Conservation (phyloP, 1,284 basidiomycete species). For the Wolfiporia cocos region DNA sequence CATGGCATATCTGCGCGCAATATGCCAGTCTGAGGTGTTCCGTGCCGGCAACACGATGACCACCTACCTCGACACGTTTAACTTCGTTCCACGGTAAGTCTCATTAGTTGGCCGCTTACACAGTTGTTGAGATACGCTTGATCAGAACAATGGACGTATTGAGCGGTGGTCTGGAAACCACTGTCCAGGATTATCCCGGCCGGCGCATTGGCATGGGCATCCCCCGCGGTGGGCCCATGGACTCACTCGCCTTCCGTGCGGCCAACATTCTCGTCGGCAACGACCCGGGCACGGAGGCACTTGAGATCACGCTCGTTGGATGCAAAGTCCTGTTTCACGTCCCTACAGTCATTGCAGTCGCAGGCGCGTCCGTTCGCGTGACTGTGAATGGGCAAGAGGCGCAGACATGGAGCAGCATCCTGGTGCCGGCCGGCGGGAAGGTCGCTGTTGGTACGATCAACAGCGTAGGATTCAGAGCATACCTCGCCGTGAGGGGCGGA, state of each 20-base stretch:
- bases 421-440: slow-evolving; percentile 38
- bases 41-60: slow-evolving; percentile 46
- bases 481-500: slow-evolving; percentile 54
- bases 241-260: slow-evolving; percentile 48
- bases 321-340: slow-evolving; percentile 38
- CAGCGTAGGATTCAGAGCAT: slow-evolving; percentile 40
- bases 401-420: slow-evolving; percentile 43
- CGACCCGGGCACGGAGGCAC: slow-evolving; percentile 40
- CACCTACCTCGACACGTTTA: slow-evolving; percentile 44
- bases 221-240: slow-evolving; percentile 66
- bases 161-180: slow-evolving; percentile 51
- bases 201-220: slow-evolving; percentile 54
- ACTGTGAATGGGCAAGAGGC: slow-evolving; percentile 35
- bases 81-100: slow-evolving; percentile 35
- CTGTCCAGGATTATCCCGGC: slow-evolving; percentile 62
- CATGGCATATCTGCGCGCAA: slow-evolving; percentile 41
- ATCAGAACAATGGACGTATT: slow-evolving; percentile 51
- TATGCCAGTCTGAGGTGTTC: slow-evolving; percentile 39
- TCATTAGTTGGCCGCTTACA: not conserved
- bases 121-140: not conserved
- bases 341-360: slow-evolving; percentile 46
- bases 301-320: slow-evolving; percentile 42
- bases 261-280: slow-evolving; percentile 65
- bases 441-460: slow-evolving; percentile 34
- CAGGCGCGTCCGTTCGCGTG: slow-evolving; percentile 43